A percentile compares a stretch with the other conserved stretches of the same genome.
These are phyloP conservation scores for Salinomyces thailandicus DNA, from an alignment of 2,329 filamentous ascomycete genomes.

Conservation along the genomic window DNA sequence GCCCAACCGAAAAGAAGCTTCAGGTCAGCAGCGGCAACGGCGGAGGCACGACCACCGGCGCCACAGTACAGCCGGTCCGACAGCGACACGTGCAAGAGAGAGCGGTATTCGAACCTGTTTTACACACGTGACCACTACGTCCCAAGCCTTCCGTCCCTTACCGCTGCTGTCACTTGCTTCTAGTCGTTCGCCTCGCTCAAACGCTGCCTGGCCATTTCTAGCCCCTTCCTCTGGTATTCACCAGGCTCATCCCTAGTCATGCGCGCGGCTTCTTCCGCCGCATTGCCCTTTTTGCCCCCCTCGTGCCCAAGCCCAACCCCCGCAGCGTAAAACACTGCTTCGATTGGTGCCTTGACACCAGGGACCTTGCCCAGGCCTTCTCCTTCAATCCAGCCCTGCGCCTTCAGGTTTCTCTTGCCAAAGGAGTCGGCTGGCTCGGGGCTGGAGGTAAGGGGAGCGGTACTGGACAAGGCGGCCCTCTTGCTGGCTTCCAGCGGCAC, in stretches of 20 bases:
- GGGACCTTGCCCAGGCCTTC: slow-evolving; percentile 50
- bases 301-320: slow-evolving; percentile 61
- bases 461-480: neutral
- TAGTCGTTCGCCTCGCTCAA: no score
- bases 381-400: slow-evolving; percentile 62
- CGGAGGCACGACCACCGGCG: no score
- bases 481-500: slow-evolving; percentile 1
- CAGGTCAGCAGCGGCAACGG: no score
- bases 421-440: slow-evolving; percentile 1
- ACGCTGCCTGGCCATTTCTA: no score
- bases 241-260: slow-evolving; percentile 45
- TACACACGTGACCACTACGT: no score
- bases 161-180: no score
- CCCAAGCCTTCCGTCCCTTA: no score
- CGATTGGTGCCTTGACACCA: slow-evolving; percentile 54
- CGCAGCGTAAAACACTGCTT: slow-evolving; percentile 53
- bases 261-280: slow-evolving; percentile 51
- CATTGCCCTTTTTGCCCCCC: slow-evolving; percentile 59
- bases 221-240: no score
- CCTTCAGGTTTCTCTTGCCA: slow-evolving; percentile 45
- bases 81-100: no score
- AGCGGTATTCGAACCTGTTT: no score
- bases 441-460: neutral
- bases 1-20: no score
- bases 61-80: no score